Evolutionary conservation across 2,329 filamentous ascomycete genomes (phyloP).

Genomic region (Alternaria gaisen): DNA sequence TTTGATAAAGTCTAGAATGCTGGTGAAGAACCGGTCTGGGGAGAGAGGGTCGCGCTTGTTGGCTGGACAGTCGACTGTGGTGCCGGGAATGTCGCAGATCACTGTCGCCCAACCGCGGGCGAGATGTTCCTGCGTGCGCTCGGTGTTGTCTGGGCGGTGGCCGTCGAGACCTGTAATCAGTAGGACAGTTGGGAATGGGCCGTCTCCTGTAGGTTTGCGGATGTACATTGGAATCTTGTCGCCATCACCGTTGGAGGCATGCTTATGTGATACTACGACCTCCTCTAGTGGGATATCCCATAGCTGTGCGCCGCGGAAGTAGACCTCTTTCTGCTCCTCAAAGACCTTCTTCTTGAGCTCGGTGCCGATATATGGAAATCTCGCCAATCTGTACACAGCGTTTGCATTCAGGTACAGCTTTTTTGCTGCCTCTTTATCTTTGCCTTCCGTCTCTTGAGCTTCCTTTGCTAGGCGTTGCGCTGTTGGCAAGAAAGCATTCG

Average conservation of each 20-base stretch:
- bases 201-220: constrained; percentile 59
- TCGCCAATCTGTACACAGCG: constrained; percentile 74
- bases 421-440: constrained; percentile 61
- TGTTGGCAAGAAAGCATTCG: constrained; percentile 66
- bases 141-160: constrained; percentile 61
- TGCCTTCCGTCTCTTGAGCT: constrained; percentile 47
- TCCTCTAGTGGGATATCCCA: constrained; percentile 66
- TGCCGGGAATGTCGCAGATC: constrained; percentile 65
- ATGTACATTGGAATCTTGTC: constrained; percentile 70
- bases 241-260: constrained; percentile 62
- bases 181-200: constrained; percentile 61
- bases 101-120: constrained; percentile 59
- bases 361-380: constrained; percentile 68
- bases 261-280: constrained; percentile 65
- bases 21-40: constrained; percentile 63
- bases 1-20: constrained; percentile 62
- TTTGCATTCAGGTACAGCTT: constrained; percentile 74
- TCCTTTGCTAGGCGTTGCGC: constrained; percentile 65
- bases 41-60: constrained; percentile 56
- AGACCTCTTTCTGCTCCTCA: constrained; percentile 70
- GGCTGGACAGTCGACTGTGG: constrained; percentile 62
- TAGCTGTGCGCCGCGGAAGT: constrained; percentile 61
- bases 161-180: constrained; percentile 67
- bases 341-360: constrained; percentile 67
- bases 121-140: constrained; percentile 57